Conservation (phyloP, 2,329 filamentous ascomycete genomes). For the Chaetomiaceae sp. region DNA sequence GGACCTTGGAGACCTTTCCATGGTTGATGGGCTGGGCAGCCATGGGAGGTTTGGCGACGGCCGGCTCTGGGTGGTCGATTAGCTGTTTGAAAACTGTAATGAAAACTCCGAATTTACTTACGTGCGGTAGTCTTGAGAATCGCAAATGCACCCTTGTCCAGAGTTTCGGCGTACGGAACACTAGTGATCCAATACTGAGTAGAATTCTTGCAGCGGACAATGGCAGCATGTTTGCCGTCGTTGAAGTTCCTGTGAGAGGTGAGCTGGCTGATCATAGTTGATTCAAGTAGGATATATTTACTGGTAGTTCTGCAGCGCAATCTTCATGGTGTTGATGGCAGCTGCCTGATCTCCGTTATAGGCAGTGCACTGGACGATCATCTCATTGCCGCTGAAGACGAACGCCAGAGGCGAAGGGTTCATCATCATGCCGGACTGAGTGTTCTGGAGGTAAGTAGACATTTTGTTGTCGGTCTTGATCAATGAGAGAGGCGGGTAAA, state of each 20-base stretch:
- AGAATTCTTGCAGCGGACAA: constrained; percentile 4
- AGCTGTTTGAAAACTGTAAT: not conserved
- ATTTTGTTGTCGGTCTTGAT: constrained; percentile 1
- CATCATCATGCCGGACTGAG: not conserved
- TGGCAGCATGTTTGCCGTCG: constrained; percentile 9
- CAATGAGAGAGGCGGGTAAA: not conserved
- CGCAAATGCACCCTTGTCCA: constrained; percentile 1
- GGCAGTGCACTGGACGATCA: constrained; percentile 16
- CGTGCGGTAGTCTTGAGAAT: constrained; percentile 6
- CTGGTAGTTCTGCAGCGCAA: constrained; percentile 9
- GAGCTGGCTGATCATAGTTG: not conserved
- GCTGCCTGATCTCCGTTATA: constrained; percentile 1
- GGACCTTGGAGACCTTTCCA: constrained; percentile 3
- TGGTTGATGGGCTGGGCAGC: not conserved
- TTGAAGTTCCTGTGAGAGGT: constrained; percentile 8
- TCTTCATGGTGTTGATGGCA: not conserved
- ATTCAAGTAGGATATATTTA: not conserved
- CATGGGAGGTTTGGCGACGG: not conserved
- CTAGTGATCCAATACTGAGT: constrained; percentile 13
- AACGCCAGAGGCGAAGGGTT: constrained; percentile 8
- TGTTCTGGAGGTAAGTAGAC: not conserved
- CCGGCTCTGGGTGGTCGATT: not conserved
- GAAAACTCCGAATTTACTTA: not conserved
- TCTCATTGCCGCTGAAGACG: constrained; percentile 12
- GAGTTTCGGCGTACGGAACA: not conserved